Percentiles rank a stretch among this genome's conserved stretches.
Evolutionary conservation across 352 stramenopile genomes (phyloP).

Genomic region (Pythium folliculosum): DNA sequence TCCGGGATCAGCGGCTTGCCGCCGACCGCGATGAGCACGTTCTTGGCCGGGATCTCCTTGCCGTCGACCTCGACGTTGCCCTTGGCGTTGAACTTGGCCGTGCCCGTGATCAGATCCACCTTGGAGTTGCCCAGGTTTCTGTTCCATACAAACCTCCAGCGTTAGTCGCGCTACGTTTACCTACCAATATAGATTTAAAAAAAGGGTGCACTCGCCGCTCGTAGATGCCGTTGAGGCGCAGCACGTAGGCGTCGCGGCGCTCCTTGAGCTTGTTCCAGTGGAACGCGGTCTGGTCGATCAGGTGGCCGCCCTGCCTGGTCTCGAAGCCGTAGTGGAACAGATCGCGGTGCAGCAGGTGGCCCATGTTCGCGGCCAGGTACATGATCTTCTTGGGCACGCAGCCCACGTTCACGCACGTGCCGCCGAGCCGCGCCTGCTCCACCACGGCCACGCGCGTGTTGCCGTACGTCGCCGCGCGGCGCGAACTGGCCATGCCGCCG

Average conservation of each 20-base stretch:
- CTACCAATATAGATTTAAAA: too few relatives aligned
- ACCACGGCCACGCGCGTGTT: conserved; percentile 96
- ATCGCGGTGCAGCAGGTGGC: conserved; percentile 66
- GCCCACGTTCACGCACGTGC: conserved; percentile 98
- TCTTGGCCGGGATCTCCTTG: conserved; percentile 91
- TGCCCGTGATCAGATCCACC: conserved; percentile 89
- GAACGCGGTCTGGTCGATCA: conserved; percentile 88
- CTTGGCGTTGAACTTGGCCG: conserved; percentile 77
- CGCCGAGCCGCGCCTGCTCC: conserved; percentile 95
- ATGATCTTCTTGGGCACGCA: conserved; percentile 99
- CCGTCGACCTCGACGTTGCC: conserved; percentile 84
- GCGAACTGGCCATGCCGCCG: conserved; percentile 91
- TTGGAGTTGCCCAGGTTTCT: conserved; percentile 90
- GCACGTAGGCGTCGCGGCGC: conserved; percentile 93
- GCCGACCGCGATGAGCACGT: conserved; percentile 90
- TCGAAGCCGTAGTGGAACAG: conserved; percentile 63
- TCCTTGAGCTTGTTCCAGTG: conserved; percentile 93
- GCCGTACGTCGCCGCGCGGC: conserved; percentile 91
- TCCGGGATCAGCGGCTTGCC: conserved; percentile 85
- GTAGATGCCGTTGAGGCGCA: conserved; percentile 97
- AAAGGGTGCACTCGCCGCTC: conserved; percentile 93
- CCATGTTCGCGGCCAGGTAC: conserved; percentile 89
- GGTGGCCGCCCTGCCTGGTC: conserved; percentile 78
- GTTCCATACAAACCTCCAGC: conserved; percentile 58
- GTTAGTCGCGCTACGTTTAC: too few relatives aligned